Base-by-base conservation (phyloP, 345 rosid species). In the Pistacia atlantica region DNA sequence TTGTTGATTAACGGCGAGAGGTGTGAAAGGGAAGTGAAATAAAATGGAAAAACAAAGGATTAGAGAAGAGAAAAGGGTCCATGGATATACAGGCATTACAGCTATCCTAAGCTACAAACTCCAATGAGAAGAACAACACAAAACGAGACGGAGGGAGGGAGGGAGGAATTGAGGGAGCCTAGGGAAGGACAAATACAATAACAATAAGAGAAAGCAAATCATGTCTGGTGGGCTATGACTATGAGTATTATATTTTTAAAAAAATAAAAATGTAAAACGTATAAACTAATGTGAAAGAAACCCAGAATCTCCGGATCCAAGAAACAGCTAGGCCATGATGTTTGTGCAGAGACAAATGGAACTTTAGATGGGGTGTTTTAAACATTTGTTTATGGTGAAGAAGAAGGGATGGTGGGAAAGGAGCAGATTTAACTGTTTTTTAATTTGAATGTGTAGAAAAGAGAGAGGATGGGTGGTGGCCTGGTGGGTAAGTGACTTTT, bases 271-370 rank as follows among this genome's bases (percentile, higher is more conserved):
- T 42, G 46, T 42, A 49, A 38, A 66, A 64, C 22, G 75, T 37
- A 59, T 76, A 79, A 86, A 79, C 57, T 58, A 84, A 79, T 69
- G 4, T 3, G 79, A 73, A 83, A 84, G 80, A 79, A 73, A 69
- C 87, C 84, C 91, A 83, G 90, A 89, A 86, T 87, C 92, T 84
- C 89, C 82, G 92, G 94, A 90, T 90, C 94, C 92, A 86, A 90
- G 94, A 87, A 86, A 87, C 92, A 90, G 89, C 89, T 87, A 83
- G 88, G 88, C 91, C 92, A 90, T 82, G 85, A 82, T 79, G 92
- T 78, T 78, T 78, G 80, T 77, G 83, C 86, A 74, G 80, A 78
- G 86, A 84, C 80, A 77, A 81, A 78, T 80, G 86, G 91, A 84
- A 84, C 79, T 81, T 88, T 79, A 61, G 81, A 68, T 75, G 77